phyloP scores from a whole-genome alignment of 1,139 yeast species.

The Arxiozyma slooffiae region DNA sequence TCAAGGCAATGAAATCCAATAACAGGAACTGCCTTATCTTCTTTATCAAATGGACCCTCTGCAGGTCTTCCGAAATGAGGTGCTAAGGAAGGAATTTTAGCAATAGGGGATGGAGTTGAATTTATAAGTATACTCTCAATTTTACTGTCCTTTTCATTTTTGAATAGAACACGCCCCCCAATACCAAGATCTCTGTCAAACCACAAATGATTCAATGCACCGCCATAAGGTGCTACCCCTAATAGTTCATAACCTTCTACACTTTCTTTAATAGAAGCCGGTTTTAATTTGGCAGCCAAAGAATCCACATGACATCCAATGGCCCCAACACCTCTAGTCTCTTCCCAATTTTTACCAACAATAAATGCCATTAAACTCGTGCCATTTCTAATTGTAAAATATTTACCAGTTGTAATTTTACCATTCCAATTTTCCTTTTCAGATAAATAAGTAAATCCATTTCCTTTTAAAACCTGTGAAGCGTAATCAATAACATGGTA shows the following conservation, averaged over 20 bases:
- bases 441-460: conserved; percentile 46
- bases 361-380: conserved; percentile 48
- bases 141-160: conserved; percentile 29
- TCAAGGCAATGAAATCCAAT: conserved; percentile 37
- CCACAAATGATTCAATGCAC: conserved; percentile 48
- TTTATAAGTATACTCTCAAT: conserved; percentile 40
- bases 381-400: conserved; percentile 49
- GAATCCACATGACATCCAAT: conserved; percentile 57
- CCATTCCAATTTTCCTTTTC: conserved; percentile 43
- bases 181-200: conserved; percentile 60
- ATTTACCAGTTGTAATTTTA: conserved; percentile 34
- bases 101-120: conserved; percentile 55
- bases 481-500: conserved; percentile 48
- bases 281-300: conserved; percentile 48
- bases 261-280: conserved; percentile 38
- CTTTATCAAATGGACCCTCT: conserved; percentile 45
- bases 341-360: conserved; percentile 49
- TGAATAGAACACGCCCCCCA: conserved; percentile 51
- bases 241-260: conserved; percentile 53
- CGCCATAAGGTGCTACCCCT: conserved; percentile 62
- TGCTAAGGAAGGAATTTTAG: conserved; percentile 55
- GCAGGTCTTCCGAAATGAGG: conserved; percentile 53
- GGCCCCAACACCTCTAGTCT: conserved; percentile 47
- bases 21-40: conserved; percentile 56
- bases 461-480: conserved; percentile 34